A percentile compares a stretch with the other conserved stretches of the same genome.
Conservation (phyloP, 306 rosid genomes). For the Acacia crassicarpa region DNA sequence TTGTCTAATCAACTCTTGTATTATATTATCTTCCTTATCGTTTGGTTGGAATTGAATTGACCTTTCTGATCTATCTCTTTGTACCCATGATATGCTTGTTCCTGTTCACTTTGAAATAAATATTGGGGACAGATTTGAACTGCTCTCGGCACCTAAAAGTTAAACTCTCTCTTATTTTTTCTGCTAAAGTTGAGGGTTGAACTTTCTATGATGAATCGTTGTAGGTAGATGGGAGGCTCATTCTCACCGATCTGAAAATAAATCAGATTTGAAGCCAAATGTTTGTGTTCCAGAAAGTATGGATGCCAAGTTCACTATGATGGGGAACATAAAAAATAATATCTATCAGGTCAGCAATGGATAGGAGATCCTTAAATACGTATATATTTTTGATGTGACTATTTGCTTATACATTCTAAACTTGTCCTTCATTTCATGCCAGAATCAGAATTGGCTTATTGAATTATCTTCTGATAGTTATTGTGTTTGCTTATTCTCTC, state of each 20-base stretch:
- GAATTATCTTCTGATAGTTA: slow-evolving; percentile 1
- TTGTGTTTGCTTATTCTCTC: slow-evolving; percentile 25
- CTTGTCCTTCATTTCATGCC: slow-evolving; percentile 18
- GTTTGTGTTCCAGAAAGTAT: slow-evolving; percentile 42
- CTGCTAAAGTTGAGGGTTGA: neutral
- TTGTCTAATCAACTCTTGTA: slow-evolving; percentile 4
- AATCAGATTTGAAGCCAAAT: slow-evolving; percentile 41
- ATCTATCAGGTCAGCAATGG: slow-evolving; percentile 57
- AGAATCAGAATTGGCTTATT: slow-evolving; percentile 16
- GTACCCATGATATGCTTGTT: slow-evolving; percentile 12
- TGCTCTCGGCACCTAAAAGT: slow-evolving; percentile 13
- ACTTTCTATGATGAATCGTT: slow-evolving; percentile 29
- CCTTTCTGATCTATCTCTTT: neutral
- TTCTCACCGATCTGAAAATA: slow-evolving; percentile 41
- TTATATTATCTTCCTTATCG: neutral
- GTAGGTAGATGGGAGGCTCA: slow-evolving; percentile 60
- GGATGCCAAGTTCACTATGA: slow-evolving; percentile 29
- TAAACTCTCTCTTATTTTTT: neutral
- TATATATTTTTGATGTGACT: neutral
- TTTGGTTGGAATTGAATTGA: neutral
- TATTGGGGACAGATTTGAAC: slow-evolving; percentile 6
- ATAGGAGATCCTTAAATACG: slow-evolving; percentile 13
- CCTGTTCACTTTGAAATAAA: slow-evolving; percentile 18
- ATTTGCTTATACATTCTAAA: neutral
- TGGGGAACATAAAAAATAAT: slow-evolving; percentile 22